Evolutionary conservation across 352 stramenopile species (phyloP), one percentile per base, ranked within the genome.

Genomic region (Thalassiosira hispida): DNA sequence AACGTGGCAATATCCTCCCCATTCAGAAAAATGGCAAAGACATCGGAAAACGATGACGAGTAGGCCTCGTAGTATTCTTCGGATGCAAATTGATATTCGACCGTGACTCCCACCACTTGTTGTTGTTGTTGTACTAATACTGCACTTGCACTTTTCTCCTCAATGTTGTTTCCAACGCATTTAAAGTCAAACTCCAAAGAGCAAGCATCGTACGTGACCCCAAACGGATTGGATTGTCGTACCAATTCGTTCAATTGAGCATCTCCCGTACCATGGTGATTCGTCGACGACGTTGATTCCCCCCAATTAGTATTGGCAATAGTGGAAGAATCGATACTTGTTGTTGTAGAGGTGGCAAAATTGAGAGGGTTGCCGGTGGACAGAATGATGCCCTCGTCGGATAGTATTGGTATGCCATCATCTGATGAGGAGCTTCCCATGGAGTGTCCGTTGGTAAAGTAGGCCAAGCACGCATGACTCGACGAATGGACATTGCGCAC

Each of bases 31-130:
- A 81, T 77, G 0, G 8, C 73, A 38, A 81, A 77, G 4, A 49
- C 65, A 42, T 81, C 73, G 27, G 66, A 68, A 57, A 66, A 81
- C 5, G 14, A 6, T 6, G 56, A 63, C 18, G 70, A 25, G 12
- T 67, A 55, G n/a, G 66, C 77, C 25, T 81, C 73, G 33, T 77
- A 68, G 33, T 81, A 81, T 44, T 81, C 73, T 27, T 81, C 73
- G 22, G 27, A 61, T 8, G 64, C 73, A 38, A 81, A 81, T 0
- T 72, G 23, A 44, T 81, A 81, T 18, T 72, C 47, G 33, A 81
- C 71, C 6, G 22, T 53, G 20, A 81, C 1, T 22, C 38, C 2
- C 6, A n/a, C n/a, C n/a, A n/a, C n/a, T n/a, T n/a, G n/a, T n/a
- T n/a, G n/a, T n/a, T 9, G 12, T n/a, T 1, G 1, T 27, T 6